phyloP scores from a whole-genome alignment of 495 filamentous ascomycete genomes.

The Penicillium angulare region DNA sequence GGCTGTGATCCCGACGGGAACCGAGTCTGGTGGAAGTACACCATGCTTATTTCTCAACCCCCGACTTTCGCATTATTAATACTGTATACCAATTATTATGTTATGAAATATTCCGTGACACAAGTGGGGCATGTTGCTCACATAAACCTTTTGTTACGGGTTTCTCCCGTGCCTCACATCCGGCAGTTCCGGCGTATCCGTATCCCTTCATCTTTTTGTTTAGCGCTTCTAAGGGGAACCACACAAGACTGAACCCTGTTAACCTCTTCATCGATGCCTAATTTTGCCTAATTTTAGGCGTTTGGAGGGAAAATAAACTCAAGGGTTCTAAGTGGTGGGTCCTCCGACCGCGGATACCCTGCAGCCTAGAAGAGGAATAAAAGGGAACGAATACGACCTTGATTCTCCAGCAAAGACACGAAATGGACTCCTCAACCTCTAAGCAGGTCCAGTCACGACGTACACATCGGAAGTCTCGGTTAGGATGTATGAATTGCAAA shows the following conservation, averaged over 20 bases:
- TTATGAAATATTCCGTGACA: too few relatives aligned
- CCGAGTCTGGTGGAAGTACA: too few relatives aligned
- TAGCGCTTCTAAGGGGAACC: neutral
- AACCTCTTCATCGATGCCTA: neutral
- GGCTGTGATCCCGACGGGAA: neutral
- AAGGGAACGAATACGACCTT: slow-evolving; percentile 17
- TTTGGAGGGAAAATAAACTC: neutral
- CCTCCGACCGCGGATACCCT: neutral
- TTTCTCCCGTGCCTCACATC: too few relatives aligned
- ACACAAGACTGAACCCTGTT: too few relatives aligned
- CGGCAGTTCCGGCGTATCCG: slow-evolving; percentile 18
- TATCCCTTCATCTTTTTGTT: neutral
- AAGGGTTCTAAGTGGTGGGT: neutral
- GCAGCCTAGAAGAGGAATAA: neutral
- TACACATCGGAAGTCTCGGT: slow-evolving; percentile 33
- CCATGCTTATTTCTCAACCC: too few relatives aligned
- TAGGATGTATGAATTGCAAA: slow-evolving; percentile 35
- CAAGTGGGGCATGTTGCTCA: neutral
- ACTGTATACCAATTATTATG: too few relatives aligned
- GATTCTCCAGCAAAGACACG: neutral
- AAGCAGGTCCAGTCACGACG: slow-evolving; percentile 19
- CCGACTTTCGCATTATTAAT: too few relatives aligned
- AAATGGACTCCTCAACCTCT: slow-evolving; percentile 6
- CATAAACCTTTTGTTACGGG: too few relatives aligned
- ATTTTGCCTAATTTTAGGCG: neutral